Conservation (phyloP, 768 basidiomycete genomes). For the Leucosporidium scottii region DNA sequence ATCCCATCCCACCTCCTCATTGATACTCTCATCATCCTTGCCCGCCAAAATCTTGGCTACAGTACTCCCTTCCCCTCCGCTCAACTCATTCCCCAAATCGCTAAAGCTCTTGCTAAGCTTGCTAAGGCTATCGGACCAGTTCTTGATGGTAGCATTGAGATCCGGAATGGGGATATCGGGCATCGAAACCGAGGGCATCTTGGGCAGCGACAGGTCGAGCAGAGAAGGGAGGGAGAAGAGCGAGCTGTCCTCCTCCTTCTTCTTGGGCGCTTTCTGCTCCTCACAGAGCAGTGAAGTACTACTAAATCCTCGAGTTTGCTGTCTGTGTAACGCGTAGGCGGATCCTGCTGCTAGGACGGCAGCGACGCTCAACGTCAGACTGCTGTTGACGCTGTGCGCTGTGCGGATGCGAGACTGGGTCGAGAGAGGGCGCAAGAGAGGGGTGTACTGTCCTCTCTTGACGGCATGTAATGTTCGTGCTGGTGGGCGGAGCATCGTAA, state of each 20-base stretch:
- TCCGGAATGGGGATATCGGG: background rate
- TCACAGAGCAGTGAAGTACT: background rate
- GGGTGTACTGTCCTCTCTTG: too few relatives aligned
- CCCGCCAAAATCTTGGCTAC: slow-evolving; percentile 59
- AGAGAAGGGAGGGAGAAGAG: background rate
- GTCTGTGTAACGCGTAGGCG: too few relatives aligned
- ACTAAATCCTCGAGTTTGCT: background rate
- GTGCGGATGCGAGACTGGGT: too few relatives aligned
- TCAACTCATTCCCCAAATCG: slow-evolving; percentile 15
- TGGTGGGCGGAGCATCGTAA: too few relatives aligned
- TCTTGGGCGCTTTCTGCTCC: background rate
- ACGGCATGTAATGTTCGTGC: too few relatives aligned
- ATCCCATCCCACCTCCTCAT: slow-evolving; percentile 41
- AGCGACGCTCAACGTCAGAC: too few relatives aligned
- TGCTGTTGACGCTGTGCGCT: too few relatives aligned
- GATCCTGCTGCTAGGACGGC: too few relatives aligned
- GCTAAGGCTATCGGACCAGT: slow-evolving; percentile 79
- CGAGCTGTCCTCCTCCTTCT: background rate
- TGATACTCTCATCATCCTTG: slow-evolving; percentile 28
- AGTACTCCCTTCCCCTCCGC: slow-evolving; percentile 74
- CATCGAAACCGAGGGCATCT: background rate
- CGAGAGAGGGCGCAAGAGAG: too few relatives aligned
- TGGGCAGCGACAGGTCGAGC: slow-evolving; percentile 6
- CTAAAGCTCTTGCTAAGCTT: slow-evolving; percentile 39
- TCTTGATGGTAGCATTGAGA: slow-evolving; percentile 66